Conservation (phyloP, 495 filamentous ascomycete genomes). For the Talaromyces wortmannii region DNA sequence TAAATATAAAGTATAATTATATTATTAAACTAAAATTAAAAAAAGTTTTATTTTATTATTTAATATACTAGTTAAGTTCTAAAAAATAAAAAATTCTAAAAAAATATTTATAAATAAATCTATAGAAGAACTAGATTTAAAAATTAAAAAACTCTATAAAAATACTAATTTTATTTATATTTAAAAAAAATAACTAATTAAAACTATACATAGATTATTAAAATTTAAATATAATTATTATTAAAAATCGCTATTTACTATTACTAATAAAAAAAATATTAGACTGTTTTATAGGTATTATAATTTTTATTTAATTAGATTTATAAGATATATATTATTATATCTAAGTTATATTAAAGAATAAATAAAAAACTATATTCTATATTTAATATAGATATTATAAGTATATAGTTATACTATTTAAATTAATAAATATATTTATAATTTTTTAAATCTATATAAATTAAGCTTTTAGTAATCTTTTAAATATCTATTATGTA, state of each 20-base stretch:
- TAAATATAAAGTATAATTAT: neutral
- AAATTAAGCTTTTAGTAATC: neutral
- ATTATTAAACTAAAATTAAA: neutral
- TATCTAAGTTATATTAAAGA: neutral
- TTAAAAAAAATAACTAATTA: conserved; percentile 3
- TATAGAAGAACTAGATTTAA: neutral
- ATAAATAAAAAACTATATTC: neutral
- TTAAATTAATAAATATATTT: neutral
- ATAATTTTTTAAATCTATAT: neutral
- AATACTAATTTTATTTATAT: conserved; percentile 3
- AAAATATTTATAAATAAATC: neutral
- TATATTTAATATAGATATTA: neutral
- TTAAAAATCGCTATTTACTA: neutral
- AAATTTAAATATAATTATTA: conserved; percentile 5
- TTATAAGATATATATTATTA: neutral
- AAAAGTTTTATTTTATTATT: neutral
- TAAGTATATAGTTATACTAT: neutral
- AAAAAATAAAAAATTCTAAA: neutral
- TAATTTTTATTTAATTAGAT: neutral
- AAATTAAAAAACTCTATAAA: neutral
- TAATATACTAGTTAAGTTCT: neutral
- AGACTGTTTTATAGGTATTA: neutral
- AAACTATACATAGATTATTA: conserved; percentile 8
- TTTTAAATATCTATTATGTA: neutral
- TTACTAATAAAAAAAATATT: neutral